Base-by-base conservation (phyloP, 345 rosid genomes). In the Noccaea caerulescens region DNA sequence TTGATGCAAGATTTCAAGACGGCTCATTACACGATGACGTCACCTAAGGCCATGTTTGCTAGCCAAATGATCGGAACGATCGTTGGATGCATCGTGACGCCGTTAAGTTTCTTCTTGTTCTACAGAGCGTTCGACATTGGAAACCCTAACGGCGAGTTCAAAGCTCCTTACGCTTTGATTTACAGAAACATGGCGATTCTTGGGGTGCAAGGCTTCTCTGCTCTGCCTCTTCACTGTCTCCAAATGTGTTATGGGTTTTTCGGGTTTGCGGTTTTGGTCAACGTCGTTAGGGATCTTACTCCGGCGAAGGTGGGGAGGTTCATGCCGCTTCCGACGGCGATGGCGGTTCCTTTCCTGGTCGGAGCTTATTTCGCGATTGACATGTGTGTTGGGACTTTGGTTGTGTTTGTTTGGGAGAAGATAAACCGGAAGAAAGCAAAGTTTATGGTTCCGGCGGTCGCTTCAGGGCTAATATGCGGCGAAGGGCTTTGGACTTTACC, bases 1-100 rank as follows among this genome's bases (percentile, higher is more conserved):
- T 75, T 93, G 14, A 93, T 93, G 98, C 98, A 93, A 77, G 98
- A 90, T 79, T 88, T 93, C 74, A 91, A 88, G 75, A 93, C 97
- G 27, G 97, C 97, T 1, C 94, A 88, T 57, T 71, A 81, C 77
- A 93, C 98, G 0, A 72, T 8, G 25, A 91, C 98, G 1, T 93
- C 98, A 10, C 98, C 98, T 0, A 76, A 84, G 74, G 97, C 96
- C 46, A 93, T 93, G 98, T 88, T 93, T 44, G 65, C 76, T 47
- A 93, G 88, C 85, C 98, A 93, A 76, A 82, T 73, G 51, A 81
- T 88, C 0, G 98, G 98, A 33, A 88, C 97, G 0, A 77, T 80
- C 3, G 68, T 93, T 1, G 98, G 98, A 33, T 90, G 97, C 63
- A 44, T 86, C 11, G 79, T 58, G 18, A 83, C 96, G 50, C 97